Evolutionary conservation across 1,139 yeast genomes (phyloP).

Genomic region (Pichia inconspicua): DNA sequence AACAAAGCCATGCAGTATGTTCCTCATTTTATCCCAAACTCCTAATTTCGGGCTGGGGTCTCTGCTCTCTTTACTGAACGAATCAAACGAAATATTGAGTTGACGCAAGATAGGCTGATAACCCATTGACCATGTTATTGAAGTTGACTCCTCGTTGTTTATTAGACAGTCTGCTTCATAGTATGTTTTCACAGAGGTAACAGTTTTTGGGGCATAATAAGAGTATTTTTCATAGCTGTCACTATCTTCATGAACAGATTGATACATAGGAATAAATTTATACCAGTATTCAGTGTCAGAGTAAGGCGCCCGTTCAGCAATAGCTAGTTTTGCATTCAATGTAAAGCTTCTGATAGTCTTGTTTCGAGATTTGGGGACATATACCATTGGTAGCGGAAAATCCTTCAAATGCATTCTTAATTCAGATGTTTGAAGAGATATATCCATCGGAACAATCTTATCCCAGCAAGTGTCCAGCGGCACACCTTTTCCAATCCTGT

Average conservation of each 20-base stretch:
- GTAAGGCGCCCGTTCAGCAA: conserved; percentile 38
- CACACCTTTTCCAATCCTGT: conserved; percentile 73
- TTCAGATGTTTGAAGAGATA: conserved; percentile 42
- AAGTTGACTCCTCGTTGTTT: conserved; percentile 50
- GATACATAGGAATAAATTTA: conserved; percentile 51
- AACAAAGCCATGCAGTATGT: conserved; percentile 50
- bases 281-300: conserved; percentile 29
- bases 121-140: conserved; percentile 80
- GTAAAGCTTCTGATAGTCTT: conserved; percentile 22
- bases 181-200: conserved; percentile 68
- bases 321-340: conserved; percentile 40
- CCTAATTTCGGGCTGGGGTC: conserved; percentile 85
- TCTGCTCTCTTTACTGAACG: conserved; percentile 70
- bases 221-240: conserved; percentile 42
- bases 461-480: conserved; percentile 67
- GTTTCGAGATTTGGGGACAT: conserved; percentile 33
- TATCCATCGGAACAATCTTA: conserved; percentile 54
- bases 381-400: conserved; percentile 50
- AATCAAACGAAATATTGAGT: conserved; percentile 70
- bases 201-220: conserved; percentile 64
- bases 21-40: conserved; percentile 67
- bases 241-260: conserved; percentile 27
- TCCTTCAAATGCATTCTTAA: conserved; percentile 59
- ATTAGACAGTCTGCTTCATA: conserved; percentile 53
- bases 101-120: conserved; percentile 78